phyloP scores from a whole-genome alignment of 371 early-diverging fungal species.

The Mucor piriformis region DNA sequence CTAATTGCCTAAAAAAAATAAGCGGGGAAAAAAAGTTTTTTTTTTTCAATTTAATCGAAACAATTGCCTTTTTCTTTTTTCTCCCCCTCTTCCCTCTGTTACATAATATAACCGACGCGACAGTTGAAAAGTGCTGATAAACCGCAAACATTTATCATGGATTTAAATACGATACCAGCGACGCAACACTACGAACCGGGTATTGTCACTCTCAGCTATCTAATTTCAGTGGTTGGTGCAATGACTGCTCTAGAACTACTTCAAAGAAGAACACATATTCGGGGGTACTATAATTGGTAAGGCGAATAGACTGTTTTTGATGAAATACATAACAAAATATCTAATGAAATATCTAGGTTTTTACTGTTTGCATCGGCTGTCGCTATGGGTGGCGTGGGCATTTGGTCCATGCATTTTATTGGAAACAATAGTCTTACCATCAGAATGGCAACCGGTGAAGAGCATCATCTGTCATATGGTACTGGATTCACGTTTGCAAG shows the following conservation, averaged over 20 bases:
- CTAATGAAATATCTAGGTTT: constrained; percentile 19
- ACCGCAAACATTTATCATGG: constrained; percentile 8
- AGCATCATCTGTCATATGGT: constrained; percentile 37
- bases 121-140: no score
- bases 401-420: constrained; percentile 59
- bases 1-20: no score
- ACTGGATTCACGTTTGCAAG: constrained; percentile 47
- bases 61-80: no score
- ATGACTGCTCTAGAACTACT: constrained; percentile 35
- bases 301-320: not conserved
- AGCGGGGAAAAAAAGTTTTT: no score
- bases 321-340: not conserved
- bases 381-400: constrained; percentile 46
- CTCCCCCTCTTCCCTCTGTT: no score
- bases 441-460: constrained; percentile 4
- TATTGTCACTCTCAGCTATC: constrained; percentile 29
- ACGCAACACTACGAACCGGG: constrained; percentile 25
- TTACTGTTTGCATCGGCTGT: constrained; percentile 39
- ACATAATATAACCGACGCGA: no score
- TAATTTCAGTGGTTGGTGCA: constrained; percentile 29
- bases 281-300: constrained; percentile 34
- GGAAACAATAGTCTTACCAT: constrained; percentile 50
- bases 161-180: constrained; percentile 1
- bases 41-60: no score
- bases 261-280: constrained; percentile 28